Base-by-base conservation (phyloP, 2,329 filamentous ascomycete genomes). In the Calonectria hongkongensis region DNA sequence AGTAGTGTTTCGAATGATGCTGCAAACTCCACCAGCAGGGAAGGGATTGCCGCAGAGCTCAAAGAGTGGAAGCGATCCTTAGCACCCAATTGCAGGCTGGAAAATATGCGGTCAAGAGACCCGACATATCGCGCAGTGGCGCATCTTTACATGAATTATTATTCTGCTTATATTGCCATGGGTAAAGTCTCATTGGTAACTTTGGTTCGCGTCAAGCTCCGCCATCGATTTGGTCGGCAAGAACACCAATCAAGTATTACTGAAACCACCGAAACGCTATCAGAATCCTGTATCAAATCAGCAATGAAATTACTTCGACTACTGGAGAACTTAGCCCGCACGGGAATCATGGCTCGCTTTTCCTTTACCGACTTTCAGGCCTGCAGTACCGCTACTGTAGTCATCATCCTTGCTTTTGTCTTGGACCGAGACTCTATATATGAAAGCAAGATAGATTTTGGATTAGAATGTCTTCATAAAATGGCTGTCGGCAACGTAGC, bases 291-390 rank as follows among this genome's bases (percentile, higher is more conserved):
- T 33, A 74, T 75, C 56, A 82, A 80, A 43, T 81, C 82, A 4
- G 81, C 79, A 4, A 79, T 75, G 28, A 83, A 83, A 58, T 74
- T 82, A 21, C 77, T 84, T 1, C 73, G 72, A 13, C 71, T 84
- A 0, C 83, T 84, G 28, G 81, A 83, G 47, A 78, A 70, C 4
- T 54, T 84, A 12, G 75, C 70, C 5, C 63, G 64, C 2, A 81
- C 76, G 2, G 75, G 78, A 3, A 83, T 83, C 12, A 80, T 82
- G 21, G 80, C 81, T 4, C 78, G 80, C 0, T 84, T 85, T 54
- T 84, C 83, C 0, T 85, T 85, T 60, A 84, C 83, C 3, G 83
- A 85, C 73, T 84, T 85, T 28, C 83, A 85, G 62, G 83, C 81
- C 18, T 84, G 83, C 68, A 84, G 83, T 43, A 83, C 82, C 18